Base-by-base conservation (phyloP, 2,329 filamentous ascomycete genomes). In the Chaetomium sp. region DNA sequence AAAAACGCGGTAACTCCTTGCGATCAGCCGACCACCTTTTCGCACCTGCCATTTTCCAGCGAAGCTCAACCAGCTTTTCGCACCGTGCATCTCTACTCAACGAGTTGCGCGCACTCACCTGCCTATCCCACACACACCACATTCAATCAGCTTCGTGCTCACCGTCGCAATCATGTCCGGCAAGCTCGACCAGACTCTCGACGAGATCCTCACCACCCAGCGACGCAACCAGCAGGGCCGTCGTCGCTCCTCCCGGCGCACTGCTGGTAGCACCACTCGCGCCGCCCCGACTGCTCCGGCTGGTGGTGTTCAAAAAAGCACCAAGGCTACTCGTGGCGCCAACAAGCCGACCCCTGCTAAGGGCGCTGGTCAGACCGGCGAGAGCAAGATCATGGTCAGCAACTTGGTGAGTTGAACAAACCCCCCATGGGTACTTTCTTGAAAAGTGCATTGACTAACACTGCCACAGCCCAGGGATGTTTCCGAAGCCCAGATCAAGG, bases 381-480 rank as follows among this genome's bases (percentile, higher is more conserved):
- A 95, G 65, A 95, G 90, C 81, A 97, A 96, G 79, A 92, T 97
- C 76, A 89, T 96, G 74, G 92, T 99, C 76, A 96, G 90, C 86
- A 95, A 95, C 79, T 82, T 99, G 81, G 91, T 96, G 87, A 75
- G 91, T 75, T 61, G 37, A 36, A 1, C 33, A 34, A 6, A 11
- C 11, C 3, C 65, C 33, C 27, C 27, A 9, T 27, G 9, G 48
- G 12, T 48, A 46, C 2, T 36, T 9, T 41, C 5, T 36, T 27
- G 41, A 9, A 32, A 9, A n/a, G 37, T 19, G 46, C 12, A 27
- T 44, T n/a, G 46, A 49, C 80, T 87, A 77, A 88, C 73, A 50
- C 33, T 7, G 14, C 54, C 12, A 37, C 65, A 97, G 90, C 94
- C 94, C 73, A 86, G 87, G 79, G 94, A 99, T 85, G 91, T 99